Conservation (phyloP, 1,284 basidiomycete species). For the Golubevia pallescens region DNA sequence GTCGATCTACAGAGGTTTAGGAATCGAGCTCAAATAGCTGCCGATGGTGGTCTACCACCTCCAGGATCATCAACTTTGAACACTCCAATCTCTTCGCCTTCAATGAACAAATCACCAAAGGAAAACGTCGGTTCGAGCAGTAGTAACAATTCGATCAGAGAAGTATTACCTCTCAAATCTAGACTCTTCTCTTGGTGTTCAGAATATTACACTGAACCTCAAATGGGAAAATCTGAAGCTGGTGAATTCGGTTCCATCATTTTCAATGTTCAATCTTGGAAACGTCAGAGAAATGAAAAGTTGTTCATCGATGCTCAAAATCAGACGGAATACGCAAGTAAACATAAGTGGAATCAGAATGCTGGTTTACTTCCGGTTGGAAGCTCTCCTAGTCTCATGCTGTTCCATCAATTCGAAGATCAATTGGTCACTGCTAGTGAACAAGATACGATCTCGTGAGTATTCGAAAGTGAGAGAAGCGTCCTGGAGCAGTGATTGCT, state of each 20-base stretch:
- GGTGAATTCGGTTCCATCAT: conserved; percentile 92
- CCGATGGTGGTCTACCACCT: conserved; percentile 1
- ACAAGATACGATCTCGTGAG: conserved; percentile 81
- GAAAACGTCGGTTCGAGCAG: neutral
- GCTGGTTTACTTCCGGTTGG: conserved; percentile 5
- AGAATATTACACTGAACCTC: conserved; percentile 97
- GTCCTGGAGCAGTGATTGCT: neutral
- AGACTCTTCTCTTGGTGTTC: conserved; percentile 93
- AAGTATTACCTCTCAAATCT: conserved; percentile 82
- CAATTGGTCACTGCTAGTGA: conserved; percentile 87
- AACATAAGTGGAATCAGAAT: conserved; percentile 46
- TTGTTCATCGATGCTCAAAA: conserved; percentile 74
- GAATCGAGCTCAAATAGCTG: conserved; percentile 3
- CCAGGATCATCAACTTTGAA: neutral
- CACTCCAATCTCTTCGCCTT: neutral
- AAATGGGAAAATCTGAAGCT: conserved; percentile 78
- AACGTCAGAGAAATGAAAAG: conserved; percentile 86
- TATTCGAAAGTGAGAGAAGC: conserved; percentile 11
- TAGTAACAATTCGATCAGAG: conserved; percentile 38
- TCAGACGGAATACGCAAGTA: conserved; percentile 76
- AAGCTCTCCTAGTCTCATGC: conserved; percentile 67
- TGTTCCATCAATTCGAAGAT: conserved; percentile 90
- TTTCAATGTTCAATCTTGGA: conserved; percentile 96
- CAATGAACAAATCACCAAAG: neutral
- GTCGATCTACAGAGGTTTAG: conserved; percentile 17